Percentiles rank a stretch among this genome's conserved stretches.
Evolutionary conservation across 2,329 filamentous ascomycete species (phyloP).

Genomic region (Parastagonospora avenae): DNA sequence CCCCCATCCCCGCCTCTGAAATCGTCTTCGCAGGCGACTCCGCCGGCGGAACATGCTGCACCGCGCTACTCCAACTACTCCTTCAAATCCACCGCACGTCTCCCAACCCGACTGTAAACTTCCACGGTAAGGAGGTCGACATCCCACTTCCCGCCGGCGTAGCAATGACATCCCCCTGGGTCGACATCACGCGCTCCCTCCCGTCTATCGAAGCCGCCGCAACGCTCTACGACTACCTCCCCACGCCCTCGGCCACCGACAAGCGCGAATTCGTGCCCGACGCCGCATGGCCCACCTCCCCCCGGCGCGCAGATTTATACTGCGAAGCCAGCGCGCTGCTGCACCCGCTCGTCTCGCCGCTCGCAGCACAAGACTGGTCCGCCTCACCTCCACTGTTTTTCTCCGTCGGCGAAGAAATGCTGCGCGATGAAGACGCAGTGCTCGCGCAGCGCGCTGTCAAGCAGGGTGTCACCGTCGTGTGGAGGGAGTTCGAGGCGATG

Average conservation of each 20-base stretch:
- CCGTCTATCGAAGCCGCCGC: conserved; percentile 63
- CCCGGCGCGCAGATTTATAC: conserved; percentile 55
- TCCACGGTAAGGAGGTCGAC: conserved; percentile 63
- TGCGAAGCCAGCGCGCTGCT: conserved; percentile 50
- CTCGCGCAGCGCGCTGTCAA: conserved; percentile 61
- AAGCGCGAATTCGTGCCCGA: conserved; percentile 54
- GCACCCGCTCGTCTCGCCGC: conserved; percentile 72
- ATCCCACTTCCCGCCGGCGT: conserved; percentile 71
- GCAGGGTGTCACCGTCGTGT: conserved; percentile 66
- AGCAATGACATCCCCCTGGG: conserved; percentile 70
- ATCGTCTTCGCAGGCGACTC: conserved; percentile 77
- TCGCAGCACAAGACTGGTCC: conserved; percentile 65
- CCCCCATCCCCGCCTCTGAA: conserved; percentile 65
- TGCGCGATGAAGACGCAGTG: conserved; percentile 69
- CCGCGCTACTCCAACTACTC: conserved; percentile 71
- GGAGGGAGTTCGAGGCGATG: conserved; percentile 80
- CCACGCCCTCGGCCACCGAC: conserved; percentile 48
- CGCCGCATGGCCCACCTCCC: conserved; percentile 52
- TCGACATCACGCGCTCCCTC: conserved; percentile 70
- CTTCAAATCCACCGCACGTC: conserved; percentile 62
- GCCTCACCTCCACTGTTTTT: conserved; percentile 70
- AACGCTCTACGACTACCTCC: conserved; percentile 67
- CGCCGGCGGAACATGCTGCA: conserved; percentile 73
- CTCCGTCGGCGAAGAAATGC: conserved; percentile 71
- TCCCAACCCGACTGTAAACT: conserved; percentile 58